A percentile compares a stretch with the other conserved stretches of the same genome.
Conservation (phyloP, 2,329 filamentous ascomycete genomes). For the Monilinia polystroma region DNA sequence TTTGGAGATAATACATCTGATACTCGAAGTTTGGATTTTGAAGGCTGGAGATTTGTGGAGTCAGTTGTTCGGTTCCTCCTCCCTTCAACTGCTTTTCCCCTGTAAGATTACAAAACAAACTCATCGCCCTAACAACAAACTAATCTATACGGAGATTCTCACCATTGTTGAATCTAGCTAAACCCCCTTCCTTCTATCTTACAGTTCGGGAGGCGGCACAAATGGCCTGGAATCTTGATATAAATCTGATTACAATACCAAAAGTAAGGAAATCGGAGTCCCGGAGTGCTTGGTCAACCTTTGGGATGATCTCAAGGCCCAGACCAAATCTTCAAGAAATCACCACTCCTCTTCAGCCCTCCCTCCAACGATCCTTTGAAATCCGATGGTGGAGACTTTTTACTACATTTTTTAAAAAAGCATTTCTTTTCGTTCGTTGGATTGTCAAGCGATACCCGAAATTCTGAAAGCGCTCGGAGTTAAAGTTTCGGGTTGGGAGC, state of each 20-base stretch:
- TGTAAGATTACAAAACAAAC: not conserved
- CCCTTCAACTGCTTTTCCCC: not conserved
- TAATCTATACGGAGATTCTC: not conserved
- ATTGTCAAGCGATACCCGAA: no score
- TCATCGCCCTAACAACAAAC: not conserved
- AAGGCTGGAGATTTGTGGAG: slow-evolving; percentile 7
- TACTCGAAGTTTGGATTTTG: not conserved
- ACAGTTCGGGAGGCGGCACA: no score
- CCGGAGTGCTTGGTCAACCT: slow-evolving; percentile 10
- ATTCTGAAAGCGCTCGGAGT: no score
- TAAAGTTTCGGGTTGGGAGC: no score
- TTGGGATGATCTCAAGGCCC: slow-evolving; percentile 12
- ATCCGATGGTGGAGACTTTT: not conserved
- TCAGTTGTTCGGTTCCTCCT: slow-evolving; percentile 4
- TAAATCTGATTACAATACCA: not conserved
- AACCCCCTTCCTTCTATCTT: not conserved
- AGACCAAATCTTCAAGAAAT: not conserved
- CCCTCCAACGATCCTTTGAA: not conserved
- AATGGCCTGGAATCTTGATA: no score
- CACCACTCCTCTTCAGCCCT: not conserved
- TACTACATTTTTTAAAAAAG: no score
- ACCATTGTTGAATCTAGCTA: not conserved
- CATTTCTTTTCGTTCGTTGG: no score
- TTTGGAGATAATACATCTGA: not conserved
- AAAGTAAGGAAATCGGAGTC: not conserved